Base-by-base conservation (phyloP, 2,329 filamentous ascomycete species). In the Pseudopyrenochaeta lycopersici region DNA sequence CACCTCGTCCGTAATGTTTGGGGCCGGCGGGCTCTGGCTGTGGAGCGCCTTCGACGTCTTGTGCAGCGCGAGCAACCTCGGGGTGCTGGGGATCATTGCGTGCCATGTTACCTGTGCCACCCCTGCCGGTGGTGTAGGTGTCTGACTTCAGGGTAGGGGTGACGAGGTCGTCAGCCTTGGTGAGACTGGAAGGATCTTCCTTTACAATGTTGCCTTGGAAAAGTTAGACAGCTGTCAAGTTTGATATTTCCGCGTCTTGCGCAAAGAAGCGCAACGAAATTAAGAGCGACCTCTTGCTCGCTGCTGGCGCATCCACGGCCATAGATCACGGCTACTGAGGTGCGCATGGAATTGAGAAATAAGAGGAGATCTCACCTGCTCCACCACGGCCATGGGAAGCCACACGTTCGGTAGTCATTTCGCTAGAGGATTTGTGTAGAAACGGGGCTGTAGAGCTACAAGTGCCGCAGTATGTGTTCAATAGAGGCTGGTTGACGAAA, bases 121-220 rank as follows among this genome's bases (percentile, higher is more conserved):
- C 93, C 46, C 93, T 90, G 51, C 93, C 93, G 2, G 93, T 97
- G 17, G 93, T 97, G 71, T 94, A 92, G 62, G 91, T 82, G n/a
- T 90, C 80, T 41, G 85, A 85, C 79, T 96, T 97, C 72, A 98
- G 85, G 11, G 86, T 90, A 1, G 93, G 93, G 1, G 92, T 97
- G 67, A 88, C 80, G 59, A 96, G 86, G 69, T 94, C 90, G 60
- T 85, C 78, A 52, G 74, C 60, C 43, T 72, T 68, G 42, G 73
- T 62, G 43, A 67, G 60, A 42, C 65, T 68, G 46, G 67, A 68
- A 45, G 68, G 66, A 42, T 75, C 71, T 21, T 76, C 73, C 38
- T 74, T 74, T 50, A 69, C 76, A 54, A 83, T 79, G 73, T 84
- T 84, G 62, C 82, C 82, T 78, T 17, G 32, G 18, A 23, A 5